Conservation (phyloP, 2,329 filamentous ascomycete species). For the Diatrype stigma region DNA sequence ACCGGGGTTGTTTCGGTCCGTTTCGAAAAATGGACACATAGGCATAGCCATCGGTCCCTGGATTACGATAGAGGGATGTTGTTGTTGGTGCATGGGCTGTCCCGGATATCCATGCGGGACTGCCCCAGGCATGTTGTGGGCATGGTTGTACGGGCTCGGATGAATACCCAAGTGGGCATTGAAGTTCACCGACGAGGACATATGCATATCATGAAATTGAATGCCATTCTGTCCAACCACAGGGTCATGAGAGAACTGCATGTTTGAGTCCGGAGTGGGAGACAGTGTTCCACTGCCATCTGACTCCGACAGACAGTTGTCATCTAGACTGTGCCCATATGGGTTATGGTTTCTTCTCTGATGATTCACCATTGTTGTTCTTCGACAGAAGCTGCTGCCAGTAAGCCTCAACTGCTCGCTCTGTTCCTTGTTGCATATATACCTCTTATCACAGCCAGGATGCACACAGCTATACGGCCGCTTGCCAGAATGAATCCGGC, state of each 20-base stretch:
- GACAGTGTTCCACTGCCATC: constrained; percentile 55
- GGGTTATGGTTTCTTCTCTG: constrained; percentile 59
- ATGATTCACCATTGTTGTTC: constrained; percentile 68
- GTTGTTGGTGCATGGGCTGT: constrained; percentile 37
- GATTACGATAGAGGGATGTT: constrained; percentile 42
- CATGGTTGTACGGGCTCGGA: constrained; percentile 37
- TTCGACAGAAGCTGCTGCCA: constrained; percentile 60
- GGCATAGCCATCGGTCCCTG: constrained; percentile 46
- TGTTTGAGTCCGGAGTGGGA: constrained; percentile 50
- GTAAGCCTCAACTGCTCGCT: constrained; percentile 15
- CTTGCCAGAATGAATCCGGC: constrained; percentile 63
- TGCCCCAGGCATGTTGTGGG: constrained; percentile 43
- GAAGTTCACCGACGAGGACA: constrained; percentile 51
- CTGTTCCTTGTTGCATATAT: constrained; percentile 9
- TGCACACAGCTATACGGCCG: constrained; percentile 62
- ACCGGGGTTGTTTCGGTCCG: constrained; percentile 58
- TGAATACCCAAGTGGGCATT: constrained; percentile 44
- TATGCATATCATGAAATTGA: constrained; percentile 40
- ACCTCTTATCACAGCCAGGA: constrained; percentile 60
- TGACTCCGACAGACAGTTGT: constrained; percentile 54
- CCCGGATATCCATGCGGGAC: constrained; percentile 42
- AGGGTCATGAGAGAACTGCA: constrained; percentile 44
- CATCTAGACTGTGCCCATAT: constrained; percentile 52
- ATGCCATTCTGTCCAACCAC: constrained; percentile 32
- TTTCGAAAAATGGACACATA: constrained; percentile 48